These are phyloP conservation scores for Lenwebbia sp. DNA, from an alignment of 345 rosid genomes.

Conservation along the genomic window DNA sequence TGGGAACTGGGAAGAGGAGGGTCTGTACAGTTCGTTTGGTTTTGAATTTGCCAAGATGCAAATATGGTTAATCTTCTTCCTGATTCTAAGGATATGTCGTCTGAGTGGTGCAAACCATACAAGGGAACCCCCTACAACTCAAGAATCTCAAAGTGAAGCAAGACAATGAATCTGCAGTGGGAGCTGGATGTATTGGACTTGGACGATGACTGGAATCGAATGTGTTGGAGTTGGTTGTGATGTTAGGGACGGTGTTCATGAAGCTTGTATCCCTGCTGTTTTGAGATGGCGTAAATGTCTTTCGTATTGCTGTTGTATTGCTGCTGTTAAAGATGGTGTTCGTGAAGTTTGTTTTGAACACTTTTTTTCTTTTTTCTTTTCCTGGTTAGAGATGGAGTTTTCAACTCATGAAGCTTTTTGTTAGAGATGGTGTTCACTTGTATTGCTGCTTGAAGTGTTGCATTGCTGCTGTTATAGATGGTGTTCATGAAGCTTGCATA, in stretches of 20 bases:
- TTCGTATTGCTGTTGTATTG: background rate
- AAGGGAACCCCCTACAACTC: background rate
- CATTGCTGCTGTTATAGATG: background rate
- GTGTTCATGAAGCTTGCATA: background rate
- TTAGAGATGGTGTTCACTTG: background rate
- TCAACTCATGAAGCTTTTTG: background rate
- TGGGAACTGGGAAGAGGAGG: background rate
- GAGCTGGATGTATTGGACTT: background rate
- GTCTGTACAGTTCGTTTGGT: background rate
- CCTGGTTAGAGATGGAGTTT: background rate
- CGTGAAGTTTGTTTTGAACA: background rate
- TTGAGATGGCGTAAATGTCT: background rate
- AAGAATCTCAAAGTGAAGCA: background rate
- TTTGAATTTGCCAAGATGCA: background rate
- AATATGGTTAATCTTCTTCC: background rate
- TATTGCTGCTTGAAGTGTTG: background rate
- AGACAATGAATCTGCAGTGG: background rate
- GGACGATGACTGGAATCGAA: background rate
- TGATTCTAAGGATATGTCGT: background rate
- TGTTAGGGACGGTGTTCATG: background rate
- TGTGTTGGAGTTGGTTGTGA: background rate
- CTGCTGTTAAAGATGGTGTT: background rate
- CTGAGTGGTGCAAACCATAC: background rate
- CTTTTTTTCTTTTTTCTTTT: background rate
- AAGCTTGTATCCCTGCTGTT: background rate